These are phyloP conservation scores for Nakaseomyces nivariensis DNA, from an alignment of 1,139 yeast species.

Conservation along the genomic window DNA sequence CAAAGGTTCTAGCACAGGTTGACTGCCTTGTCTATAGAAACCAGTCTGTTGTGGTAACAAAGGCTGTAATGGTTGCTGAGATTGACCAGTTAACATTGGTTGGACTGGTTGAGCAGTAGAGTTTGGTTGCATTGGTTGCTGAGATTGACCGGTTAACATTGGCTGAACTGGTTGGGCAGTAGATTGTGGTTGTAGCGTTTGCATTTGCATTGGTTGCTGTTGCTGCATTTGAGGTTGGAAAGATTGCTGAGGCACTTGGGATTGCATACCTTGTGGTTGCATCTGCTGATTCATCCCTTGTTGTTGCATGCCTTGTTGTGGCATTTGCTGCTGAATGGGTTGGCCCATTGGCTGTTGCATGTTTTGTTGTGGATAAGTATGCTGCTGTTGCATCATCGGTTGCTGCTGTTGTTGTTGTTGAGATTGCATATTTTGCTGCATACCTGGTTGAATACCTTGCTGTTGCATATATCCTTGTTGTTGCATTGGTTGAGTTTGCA, in stretches of 20 bases:
- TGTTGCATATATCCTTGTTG: neutral
- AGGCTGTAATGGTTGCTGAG: conserved; percentile 12
- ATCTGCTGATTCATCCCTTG: conserved; percentile 7
- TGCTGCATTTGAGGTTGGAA: conserved; percentile 8
- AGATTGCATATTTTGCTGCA: neutral
- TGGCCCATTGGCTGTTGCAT: conserved; percentile 8
- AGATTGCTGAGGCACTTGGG: conserved; percentile 3
- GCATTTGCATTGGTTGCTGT: conserved; percentile 10
- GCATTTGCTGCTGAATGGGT: conserved; percentile 9
- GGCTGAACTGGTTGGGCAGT: conserved; percentile 8
- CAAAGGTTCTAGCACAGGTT: conserved; percentile 28
- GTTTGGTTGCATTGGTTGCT: conserved; percentile 11
- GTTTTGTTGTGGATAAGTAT: neutral
- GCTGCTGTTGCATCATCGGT: conserved; percentile 1
- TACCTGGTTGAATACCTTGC: neutral
- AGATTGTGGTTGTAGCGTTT: conserved; percentile 10
- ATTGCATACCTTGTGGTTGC: conserved; percentile 13
- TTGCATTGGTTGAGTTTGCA: neutral
- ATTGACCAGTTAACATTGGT: conserved; percentile 27
- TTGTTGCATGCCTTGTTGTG: conserved; percentile 4
- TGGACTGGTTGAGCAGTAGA: conserved; percentile 5
- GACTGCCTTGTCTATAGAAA: conserved; percentile 27
- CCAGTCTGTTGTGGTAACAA: conserved; percentile 32
- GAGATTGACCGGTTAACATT: conserved; percentile 27
- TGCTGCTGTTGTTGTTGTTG: neutral